These are phyloP conservation scores for Zygosaccharomyces kombuchaensis DNA, from an alignment of 805 yeast species.

Conservation along the genomic window DNA sequence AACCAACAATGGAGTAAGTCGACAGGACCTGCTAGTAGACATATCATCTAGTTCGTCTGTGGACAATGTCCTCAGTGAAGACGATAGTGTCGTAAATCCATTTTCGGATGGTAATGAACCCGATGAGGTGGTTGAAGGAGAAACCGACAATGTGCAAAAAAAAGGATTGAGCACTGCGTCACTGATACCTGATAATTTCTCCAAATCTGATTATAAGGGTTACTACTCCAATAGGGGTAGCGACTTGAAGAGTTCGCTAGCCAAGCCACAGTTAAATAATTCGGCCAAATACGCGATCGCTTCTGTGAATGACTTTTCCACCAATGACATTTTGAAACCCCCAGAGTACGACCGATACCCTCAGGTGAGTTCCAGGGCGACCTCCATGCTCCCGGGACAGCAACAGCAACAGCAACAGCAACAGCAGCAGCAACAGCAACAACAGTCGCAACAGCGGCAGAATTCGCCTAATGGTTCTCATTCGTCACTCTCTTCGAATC, in stretches of 20 bases:
- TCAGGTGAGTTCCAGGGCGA: conserved; percentile 51
- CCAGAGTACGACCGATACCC: conserved; percentile 69
- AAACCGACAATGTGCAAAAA: neutral
- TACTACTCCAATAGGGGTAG: conserved; percentile 27
- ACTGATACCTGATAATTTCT: conserved; percentile 5
- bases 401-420: neutral
- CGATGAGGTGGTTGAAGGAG: conserved; percentile 1
- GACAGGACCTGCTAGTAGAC: conserved; percentile 8
- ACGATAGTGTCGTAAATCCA: conserved; percentile 7
- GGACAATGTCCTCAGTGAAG: neutral
- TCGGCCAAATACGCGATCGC: conserved; percentile 15
- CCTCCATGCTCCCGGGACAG: conserved; percentile 37
- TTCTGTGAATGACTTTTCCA: conserved; percentile 13
- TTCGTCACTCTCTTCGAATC: conserved; percentile 33
- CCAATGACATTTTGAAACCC: conserved; percentile 38
- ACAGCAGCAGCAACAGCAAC: neutral
- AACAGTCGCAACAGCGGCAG: neutral
- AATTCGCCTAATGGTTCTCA: conserved; percentile 31
- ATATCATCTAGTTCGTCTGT: conserved; percentile 1
- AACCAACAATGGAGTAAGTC: conserved; percentile 15
- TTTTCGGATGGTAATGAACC: conserved; percentile 16
- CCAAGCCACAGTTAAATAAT: conserved; percentile 1
- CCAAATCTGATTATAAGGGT: conserved; percentile 30
- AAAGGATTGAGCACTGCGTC: neutral
- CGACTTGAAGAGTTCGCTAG: neutral